phyloP scores from a whole-genome alignment of 2,329 filamentous ascomycete genomes.

The Alternaria hordeiaustralica region DNA sequence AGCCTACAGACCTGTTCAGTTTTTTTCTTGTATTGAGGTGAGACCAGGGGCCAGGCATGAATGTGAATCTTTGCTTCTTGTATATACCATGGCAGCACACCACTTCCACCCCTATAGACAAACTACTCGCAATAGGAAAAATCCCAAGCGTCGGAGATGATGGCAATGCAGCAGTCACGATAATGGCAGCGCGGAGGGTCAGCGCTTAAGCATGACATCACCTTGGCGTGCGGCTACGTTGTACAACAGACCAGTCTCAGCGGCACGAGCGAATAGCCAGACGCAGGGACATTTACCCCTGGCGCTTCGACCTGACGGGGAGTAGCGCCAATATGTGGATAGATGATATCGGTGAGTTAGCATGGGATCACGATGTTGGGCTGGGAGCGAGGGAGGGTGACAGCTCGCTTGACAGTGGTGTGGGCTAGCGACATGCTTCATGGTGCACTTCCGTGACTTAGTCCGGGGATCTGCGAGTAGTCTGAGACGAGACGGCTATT shows the following conservation, averaged over 20 bases:
- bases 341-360: slow-evolving; percentile 3
- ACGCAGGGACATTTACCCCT: slow-evolving; percentile 12
- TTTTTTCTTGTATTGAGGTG: no score
- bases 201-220: slow-evolving; percentile 19
- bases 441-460: not conserved
- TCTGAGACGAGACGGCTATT: not conserved
- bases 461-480: slow-evolving; percentile 2
- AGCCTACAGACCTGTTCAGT: no score
- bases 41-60: not conserved
- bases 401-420: slow-evolving; percentile 1
- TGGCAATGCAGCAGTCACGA: not conserved
- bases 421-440: not conserved
- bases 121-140: not conserved
- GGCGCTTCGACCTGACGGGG: slow-evolving; percentile 4
- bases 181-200: slow-evolving; percentile 1
- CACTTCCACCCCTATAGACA: not conserved
- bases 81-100: not conserved
- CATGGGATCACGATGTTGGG: not conserved
- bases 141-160: not conserved
- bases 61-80: slow-evolving; percentile 1
- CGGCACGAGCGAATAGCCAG: slow-evolving; percentile 12
- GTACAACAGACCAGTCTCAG: slow-evolving; percentile 2
- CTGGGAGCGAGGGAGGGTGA: not conserved
- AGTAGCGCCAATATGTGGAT: slow-evolving; percentile 6
- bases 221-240: slow-evolving; percentile 3